Conservation (phyloP, 441 rosid species). For the Metrosideros polymorpha region DNA sequence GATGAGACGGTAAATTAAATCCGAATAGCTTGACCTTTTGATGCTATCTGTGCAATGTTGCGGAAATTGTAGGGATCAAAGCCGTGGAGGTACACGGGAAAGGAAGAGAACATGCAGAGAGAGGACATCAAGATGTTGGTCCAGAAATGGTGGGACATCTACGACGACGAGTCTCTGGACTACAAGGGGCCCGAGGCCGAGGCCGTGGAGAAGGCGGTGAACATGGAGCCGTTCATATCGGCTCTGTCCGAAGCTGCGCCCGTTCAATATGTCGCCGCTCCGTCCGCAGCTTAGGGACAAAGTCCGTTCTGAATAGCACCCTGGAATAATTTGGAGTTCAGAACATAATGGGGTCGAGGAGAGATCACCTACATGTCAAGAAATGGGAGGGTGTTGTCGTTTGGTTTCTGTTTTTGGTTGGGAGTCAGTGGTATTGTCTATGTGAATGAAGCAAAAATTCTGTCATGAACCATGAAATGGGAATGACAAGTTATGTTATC, state of each 20-base stretch:
- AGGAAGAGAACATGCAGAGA: constrained; percentile 50
- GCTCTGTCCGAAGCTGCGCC: constrained; percentile 33
- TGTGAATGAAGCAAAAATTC: not conserved
- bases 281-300: constrained; percentile 34
- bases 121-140: constrained; percentile 57
- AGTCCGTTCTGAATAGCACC: not conserved
- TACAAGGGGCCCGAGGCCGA: constrained; percentile 15
- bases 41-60: not conserved
- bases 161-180: constrained; percentile 40
- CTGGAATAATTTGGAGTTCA: not conserved
- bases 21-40: not conserved
- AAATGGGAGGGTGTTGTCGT: not conserved
- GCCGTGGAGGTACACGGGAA: constrained; percentile 70
- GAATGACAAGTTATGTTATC: not conserved
- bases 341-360: not conserved
- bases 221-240: constrained; percentile 22
- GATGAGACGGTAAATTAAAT: not conserved
- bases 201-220: constrained; percentile 9
- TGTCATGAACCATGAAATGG: not conserved
- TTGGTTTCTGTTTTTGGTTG: not conserved
- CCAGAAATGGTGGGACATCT: constrained; percentile 54
- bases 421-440: not conserved
- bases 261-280: constrained; percentile 34
- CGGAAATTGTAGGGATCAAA: constrained; percentile 38
- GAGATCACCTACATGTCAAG: not conserved